These are phyloP conservation scores for Solanum dulcamara DNA, from an alignment of 257 asterid genomes.

Conservation along the genomic window DNA sequence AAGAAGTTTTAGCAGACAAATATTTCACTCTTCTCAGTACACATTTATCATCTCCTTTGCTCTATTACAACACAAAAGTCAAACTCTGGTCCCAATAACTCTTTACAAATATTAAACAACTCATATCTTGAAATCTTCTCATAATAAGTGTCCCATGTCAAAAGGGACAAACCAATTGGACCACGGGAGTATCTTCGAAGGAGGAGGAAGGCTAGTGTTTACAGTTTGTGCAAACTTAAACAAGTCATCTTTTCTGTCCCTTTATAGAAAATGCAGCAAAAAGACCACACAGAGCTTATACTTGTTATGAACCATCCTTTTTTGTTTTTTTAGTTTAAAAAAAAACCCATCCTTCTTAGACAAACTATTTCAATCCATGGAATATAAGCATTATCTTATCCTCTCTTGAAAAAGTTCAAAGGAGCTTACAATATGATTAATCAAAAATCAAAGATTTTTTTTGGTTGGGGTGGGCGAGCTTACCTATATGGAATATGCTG, in stretches of 20 bases:
- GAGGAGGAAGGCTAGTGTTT: no score
- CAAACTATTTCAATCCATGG: neutral
- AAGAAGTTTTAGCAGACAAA: neutral
- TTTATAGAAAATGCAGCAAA: neutral
- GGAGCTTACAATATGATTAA: neutral
- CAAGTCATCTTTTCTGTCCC: neutral
- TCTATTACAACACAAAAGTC: neutral
- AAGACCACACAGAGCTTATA: neutral
- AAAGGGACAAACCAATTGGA: no score
- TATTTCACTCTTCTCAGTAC: neutral
- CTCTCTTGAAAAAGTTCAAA: neutral
- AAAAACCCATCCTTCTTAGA: neutral
- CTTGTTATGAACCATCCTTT: neutral
- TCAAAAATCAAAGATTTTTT: neutral
- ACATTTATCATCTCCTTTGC: neutral
- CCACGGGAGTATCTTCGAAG: no score
- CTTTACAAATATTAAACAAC: neutral
- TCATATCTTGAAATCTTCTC: neutral
- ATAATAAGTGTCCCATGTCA: neutral
- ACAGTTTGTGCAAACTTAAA: no score
- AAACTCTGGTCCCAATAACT: neutral
- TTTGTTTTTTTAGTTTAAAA: no score
- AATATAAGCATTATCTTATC: neutral
- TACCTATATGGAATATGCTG: conserved; percentile 87
- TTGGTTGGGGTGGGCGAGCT: neutral